These are phyloP conservation scores for Eimeria acervulina DNA, from an alignment of 169 alveolate species.

Conservation along the genomic window DNA sequence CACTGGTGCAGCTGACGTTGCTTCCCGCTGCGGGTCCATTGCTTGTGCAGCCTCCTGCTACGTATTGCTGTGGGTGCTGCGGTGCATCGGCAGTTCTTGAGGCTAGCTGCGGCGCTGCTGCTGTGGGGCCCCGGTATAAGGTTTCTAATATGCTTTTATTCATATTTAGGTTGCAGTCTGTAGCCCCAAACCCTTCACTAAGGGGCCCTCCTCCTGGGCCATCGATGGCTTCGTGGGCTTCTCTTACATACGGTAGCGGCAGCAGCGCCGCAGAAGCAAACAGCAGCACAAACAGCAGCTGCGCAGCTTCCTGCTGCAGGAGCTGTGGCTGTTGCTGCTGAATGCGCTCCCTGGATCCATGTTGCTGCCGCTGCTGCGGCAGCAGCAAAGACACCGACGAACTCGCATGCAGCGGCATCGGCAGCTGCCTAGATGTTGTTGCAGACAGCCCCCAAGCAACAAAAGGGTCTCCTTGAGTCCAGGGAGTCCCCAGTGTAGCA, in stretches of 20 bases:
- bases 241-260: not conserved
- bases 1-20: not conserved
- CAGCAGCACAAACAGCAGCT: slow-evolving; percentile 25
- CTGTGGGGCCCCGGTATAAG: not conserved
- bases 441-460: not conserved
- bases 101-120: slow-evolving; percentile 15
- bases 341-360: not conserved
- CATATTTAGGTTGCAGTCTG: not conserved
- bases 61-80: not conserved
- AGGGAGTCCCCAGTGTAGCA: not conserved
- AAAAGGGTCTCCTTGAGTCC: slow-evolving; percentile 4
- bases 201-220: not conserved
- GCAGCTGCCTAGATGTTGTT: not conserved
- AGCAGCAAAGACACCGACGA: not conserved
- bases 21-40: not conserved
- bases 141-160: not conserved
- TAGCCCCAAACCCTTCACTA: not conserved
- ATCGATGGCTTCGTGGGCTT: not conserved
- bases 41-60: not conserved
- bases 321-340: slow-evolving; percentile 32
- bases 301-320: slow-evolving; percentile 39
- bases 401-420: not conserved
- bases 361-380: slow-evolving; percentile 55
- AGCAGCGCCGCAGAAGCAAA: slow-evolving; percentile 60
- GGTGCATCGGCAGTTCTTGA: not conserved